These are phyloP conservation scores for Myotisia sp. DNA, from an alignment of 2,329 filamentous ascomycete species.

Conservation along the genomic window DNA sequence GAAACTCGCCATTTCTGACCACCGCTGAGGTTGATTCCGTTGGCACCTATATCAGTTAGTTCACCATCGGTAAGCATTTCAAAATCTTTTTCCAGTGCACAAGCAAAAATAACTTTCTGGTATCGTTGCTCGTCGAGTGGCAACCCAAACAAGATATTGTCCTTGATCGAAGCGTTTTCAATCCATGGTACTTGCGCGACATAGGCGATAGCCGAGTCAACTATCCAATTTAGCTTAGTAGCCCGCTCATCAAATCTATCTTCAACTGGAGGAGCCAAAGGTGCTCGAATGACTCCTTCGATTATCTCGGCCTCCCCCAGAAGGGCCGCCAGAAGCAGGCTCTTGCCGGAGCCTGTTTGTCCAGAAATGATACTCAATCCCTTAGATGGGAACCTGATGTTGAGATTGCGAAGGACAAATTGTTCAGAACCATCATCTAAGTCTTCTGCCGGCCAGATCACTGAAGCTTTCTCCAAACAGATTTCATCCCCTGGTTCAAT, in stretches of 20 bases:
- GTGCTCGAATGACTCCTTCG: slow-evolving; percentile 43
- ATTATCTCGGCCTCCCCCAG: slow-evolving; percentile 62
- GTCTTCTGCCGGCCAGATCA: slow-evolving; percentile 60
- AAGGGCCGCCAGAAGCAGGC: slow-evolving; percentile 56
- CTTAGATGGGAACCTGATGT: slow-evolving; percentile 50
- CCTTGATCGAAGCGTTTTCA: slow-evolving; percentile 62
- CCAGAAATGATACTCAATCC: slow-evolving; percentile 63
- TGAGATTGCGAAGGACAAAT: slow-evolving; percentile 52
- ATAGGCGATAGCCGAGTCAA: slow-evolving; percentile 55
- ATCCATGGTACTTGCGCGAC: slow-evolving; percentile 75
- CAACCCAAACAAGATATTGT: slow-evolving; percentile 67
- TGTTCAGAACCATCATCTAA: slow-evolving; percentile 41
- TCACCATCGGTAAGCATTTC: slow-evolving; percentile 65
- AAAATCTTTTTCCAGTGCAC: slow-evolving; percentile 61
- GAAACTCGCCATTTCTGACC: slow-evolving; percentile 74
- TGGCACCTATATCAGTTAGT: slow-evolving; percentile 66
- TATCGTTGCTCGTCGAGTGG: slow-evolving; percentile 58
- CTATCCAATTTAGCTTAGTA: slow-evolving; percentile 49
- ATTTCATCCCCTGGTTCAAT: slow-evolving; percentile 45
- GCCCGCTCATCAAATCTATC: slow-evolving; percentile 51
- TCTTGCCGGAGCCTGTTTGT: slow-evolving; percentile 66
- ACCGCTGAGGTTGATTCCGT: slow-evolving; percentile 71
- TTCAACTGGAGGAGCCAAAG: slow-evolving; percentile 33
- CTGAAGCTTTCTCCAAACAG: slow-evolving; percentile 50
- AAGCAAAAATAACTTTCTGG: slow-evolving; percentile 53